phyloP scores from a whole-genome alignment of 148 eudicot species.

The Dianthus caryophyllus region DNA sequence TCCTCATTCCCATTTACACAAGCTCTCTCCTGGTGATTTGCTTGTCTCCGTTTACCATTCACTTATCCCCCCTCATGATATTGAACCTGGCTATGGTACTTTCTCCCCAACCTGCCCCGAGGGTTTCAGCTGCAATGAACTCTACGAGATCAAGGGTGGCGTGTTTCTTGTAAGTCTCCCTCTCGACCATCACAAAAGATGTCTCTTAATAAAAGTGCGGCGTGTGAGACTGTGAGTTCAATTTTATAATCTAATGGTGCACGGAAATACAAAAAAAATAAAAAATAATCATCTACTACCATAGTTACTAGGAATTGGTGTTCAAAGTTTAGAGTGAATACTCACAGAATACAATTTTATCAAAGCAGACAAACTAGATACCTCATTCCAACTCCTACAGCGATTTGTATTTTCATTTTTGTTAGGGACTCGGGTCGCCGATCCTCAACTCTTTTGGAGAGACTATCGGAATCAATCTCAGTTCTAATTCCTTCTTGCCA shows the following conservation, averaged over 20 bases:
- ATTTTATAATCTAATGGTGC: too few relatives aligned
- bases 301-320: too few relatives aligned
- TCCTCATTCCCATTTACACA: neutral
- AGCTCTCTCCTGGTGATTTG: neutral
- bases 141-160: neutral
- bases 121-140: conserved; percentile 5
- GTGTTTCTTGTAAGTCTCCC: neutral
- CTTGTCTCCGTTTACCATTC: neutral
- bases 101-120: neutral
- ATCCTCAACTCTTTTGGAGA: neutral
- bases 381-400: too few relatives aligned
- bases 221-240: neutral
- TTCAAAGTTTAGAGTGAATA: neutral
- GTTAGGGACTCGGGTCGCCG: neutral
- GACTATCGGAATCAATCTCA: neutral
- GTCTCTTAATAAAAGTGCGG: neutral
- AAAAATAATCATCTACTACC: too few relatives aligned
- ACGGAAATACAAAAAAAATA: too few relatives aligned
- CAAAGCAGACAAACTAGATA: neutral
- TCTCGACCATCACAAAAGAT: neutral
- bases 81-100: neutral
- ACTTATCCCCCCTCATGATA: neutral
- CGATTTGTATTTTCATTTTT: neutral
- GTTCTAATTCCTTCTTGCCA: neutral
- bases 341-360: neutral